Evolutionary conservation across 2,329 filamentous ascomycete genomes (phyloP), one percentile per base, ranked within the genome.

Genomic region (Colletotrichum melonis): DNA sequence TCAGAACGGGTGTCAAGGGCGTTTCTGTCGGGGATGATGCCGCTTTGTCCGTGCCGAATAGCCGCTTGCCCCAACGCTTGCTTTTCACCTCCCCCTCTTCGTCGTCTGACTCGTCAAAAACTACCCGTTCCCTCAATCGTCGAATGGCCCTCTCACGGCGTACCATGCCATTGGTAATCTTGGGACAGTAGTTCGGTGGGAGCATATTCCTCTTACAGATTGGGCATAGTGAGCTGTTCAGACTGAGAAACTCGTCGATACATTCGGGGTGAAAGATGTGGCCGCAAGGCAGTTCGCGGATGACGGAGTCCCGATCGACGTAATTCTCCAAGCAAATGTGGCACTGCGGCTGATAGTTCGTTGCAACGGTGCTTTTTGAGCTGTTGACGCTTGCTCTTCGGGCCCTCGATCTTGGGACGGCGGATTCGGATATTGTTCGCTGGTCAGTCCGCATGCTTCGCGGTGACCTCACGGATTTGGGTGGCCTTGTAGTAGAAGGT

Each of bases 231-330:
- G 94, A 97, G 79, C 94, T 97, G 79, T 93, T 92, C 67, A 91
- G 88, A 56, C 89, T 87, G 14, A 98, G 86, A 78, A 97, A 98
- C 26, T 92, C 89, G 79, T 98, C 95, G 75, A 98, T 95, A 79
- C 97, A 99, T 76, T 94, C 92, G 0, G 94, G 93, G 76, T 99
- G 96, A 82, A 95, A 99, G 69, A 98, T 96, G 80, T 99, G 97
- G 0, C 93, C 92, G 78, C 97, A 99, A 0, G 94, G 91, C 3
- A 98, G 86, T 82, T 98, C 94, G 68, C 95, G 93, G 68, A 98
- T 95, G 24, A 91, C 89, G 0, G 94, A 93, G 22, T 87, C 84
- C 49, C 90, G 89, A 19, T 91, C 88, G 32, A 93, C 88, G 78
- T 94, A 98, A 72, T 94, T 91, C 67, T 95, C 93, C 1, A 97